Percentiles rank a stretch among this genome's conserved stretches.
phyloP scores from a whole-genome alignment of 129 eudicot genomes.

The Centella asiatica region DNA sequence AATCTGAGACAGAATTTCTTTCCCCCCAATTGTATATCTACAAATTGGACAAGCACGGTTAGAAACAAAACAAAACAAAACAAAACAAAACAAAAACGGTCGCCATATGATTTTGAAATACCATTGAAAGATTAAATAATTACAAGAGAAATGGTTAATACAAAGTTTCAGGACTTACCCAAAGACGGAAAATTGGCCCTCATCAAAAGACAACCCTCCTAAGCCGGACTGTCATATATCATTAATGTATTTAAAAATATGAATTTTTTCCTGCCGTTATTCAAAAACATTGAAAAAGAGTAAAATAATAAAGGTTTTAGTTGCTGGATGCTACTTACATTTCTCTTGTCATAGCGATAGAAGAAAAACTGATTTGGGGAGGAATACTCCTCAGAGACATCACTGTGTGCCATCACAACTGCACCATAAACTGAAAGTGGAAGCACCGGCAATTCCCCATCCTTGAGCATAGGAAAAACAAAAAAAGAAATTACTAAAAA shows the following conservation, averaged over 20 bases:
- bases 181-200: slow-evolving; percentile 97
- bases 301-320: too few species aligned
- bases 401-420: slow-evolving; percentile 92
- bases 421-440: slow-evolving; percentile 98
- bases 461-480: too few species aligned
- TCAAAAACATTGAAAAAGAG: too few species aligned
- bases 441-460: slow-evolving; percentile 96
- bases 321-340: slow-evolving; percentile 44
- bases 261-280: too few species aligned
- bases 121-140: not conserved
- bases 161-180: slow-evolving; percentile 51
- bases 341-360: slow-evolving; percentile 91
- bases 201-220: slow-evolving; percentile 98
- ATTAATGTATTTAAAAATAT: slow-evolving; percentile 14
- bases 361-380: slow-evolving; percentile 97
- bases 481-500: not conserved
- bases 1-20: slow-evolving; percentile 78
- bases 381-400: slow-evolving; percentile 80
- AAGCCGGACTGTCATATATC: slow-evolving; percentile 73
- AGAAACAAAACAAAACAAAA: not conserved
- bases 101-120: too few species aligned
- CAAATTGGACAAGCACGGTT: not conserved
- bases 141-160: not conserved
- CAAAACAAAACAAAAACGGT: not conserved
- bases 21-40: slow-evolving; percentile 74